Percentiles rank a stretch among this genome's conserved stretches.
Conservation (phyloP, 1,284 basidiomycete species). For the Sanguinoderma infundibulare region DNA sequence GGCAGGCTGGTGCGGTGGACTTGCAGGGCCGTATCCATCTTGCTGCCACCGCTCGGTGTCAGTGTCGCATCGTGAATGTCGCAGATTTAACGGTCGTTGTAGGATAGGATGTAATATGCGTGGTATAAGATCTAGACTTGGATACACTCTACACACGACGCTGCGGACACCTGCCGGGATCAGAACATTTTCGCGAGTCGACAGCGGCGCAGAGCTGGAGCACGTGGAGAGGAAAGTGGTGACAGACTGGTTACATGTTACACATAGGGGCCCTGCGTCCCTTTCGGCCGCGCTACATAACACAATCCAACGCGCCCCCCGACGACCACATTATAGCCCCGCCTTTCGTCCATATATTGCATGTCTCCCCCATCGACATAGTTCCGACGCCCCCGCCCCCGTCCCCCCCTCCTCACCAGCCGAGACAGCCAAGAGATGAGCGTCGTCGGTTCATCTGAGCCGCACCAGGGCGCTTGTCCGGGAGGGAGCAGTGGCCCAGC, state of each 20-base stretch:
- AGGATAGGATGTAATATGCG: background rate
- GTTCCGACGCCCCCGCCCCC: background rate
- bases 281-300: background rate
- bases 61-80: background rate
- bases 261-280: background rate
- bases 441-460: conserved; percentile 11
- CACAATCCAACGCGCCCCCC: background rate
- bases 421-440: conserved; percentile 17
- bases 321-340: background rate
- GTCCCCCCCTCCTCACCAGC: background rate
- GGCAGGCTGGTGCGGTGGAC: background rate
- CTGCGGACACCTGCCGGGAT: background rate
- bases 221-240: no score
- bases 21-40: background rate
- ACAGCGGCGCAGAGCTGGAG: no score
- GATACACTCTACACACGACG: background rate
- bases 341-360: background rate
- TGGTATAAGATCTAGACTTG: background rate
- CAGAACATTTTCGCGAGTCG: no score
- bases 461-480: conserved; percentile 7
- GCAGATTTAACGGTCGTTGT: background rate
- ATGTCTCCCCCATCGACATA: background rate
- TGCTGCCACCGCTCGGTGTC: background rate
- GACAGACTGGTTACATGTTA: background rate
- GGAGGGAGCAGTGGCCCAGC: background rate